Conservation (phyloP, 2,329 filamentous ascomycete genomes). For the Beauveria asiatica region DNA sequence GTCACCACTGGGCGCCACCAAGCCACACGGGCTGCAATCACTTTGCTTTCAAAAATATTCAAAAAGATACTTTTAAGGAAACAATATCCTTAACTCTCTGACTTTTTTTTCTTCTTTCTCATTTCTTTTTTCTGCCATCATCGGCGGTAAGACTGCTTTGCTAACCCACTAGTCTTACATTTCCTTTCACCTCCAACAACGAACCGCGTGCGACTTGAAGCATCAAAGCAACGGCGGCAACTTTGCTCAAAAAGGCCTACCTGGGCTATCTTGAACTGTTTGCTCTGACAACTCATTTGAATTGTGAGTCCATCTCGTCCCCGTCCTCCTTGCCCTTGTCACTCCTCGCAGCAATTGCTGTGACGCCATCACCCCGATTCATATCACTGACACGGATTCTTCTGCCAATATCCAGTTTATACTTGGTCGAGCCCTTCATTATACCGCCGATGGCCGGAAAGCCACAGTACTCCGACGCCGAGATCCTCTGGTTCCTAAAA, state of each 20-base stretch:
- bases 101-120: too few relatives aligned
- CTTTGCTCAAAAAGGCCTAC: background rate
- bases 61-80: background rate
- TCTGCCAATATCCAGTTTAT: background rate
- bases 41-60: background rate
- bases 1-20: background rate
- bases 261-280: background rate
- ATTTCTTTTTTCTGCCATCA: background rate
- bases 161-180: background rate
- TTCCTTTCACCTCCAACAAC: background rate
- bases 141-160: background rate
- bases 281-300: background rate
- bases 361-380: background rate
- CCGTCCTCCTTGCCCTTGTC: background rate
- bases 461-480: constrained; percentile 24
- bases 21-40: background rate
- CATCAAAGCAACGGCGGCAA: background rate
- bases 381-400: background rate
- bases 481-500: constrained; percentile 28
- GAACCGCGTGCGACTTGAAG: background rate
- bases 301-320: background rate
- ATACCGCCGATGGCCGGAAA: constrained; percentile 25
- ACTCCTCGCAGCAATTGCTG: too few relatives aligned
- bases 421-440: background rate
- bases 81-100: background rate